phyloP scores from a whole-genome alignment of 2,329 filamentous ascomycete species.

The Trichoderma semiorbis region DNA sequence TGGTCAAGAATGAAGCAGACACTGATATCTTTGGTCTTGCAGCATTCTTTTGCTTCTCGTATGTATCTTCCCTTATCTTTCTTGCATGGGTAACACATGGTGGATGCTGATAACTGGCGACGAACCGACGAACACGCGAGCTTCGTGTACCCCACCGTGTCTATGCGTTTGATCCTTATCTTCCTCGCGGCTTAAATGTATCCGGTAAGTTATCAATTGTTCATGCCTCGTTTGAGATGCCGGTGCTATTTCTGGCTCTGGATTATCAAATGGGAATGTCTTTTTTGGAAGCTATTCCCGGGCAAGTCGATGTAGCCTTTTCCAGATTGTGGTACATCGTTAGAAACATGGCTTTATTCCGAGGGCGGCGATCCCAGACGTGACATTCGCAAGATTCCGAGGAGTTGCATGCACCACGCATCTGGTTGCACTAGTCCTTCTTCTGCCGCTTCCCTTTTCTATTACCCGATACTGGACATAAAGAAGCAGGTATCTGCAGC shows the following conservation, averaged over 20 bases:
- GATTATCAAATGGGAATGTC: not conserved
- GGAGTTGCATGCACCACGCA: not conserved
- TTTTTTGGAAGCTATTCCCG: not conserved
- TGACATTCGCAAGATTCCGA: not conserved
- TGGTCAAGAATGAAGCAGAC: not conserved
- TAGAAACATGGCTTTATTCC: not conserved
- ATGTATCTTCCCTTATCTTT: not conserved
- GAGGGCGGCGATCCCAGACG: not conserved
- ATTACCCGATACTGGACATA: not conserved
- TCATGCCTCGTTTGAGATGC: not conserved
- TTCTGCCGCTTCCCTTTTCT: not conserved
- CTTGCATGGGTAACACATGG: not conserved
- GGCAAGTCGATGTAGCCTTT: not conserved
- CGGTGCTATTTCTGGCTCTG: not conserved
- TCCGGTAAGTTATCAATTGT: not conserved
- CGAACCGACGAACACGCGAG: not conserved
- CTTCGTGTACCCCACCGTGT: not conserved
- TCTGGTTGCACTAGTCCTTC: not conserved
- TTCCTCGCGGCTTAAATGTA: not conserved
- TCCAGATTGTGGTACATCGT: not conserved
- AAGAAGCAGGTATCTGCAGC: not conserved
- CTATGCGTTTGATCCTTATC: not conserved
- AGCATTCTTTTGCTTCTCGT: not conserved
- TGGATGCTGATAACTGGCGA: not conserved
- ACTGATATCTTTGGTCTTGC: not conserved